Evolutionary conservation across 2,329 filamentous ascomycete genomes (phyloP), one percentile per base, ranked within the genome.

Genomic region (Trichophyton rubrum): DNA sequence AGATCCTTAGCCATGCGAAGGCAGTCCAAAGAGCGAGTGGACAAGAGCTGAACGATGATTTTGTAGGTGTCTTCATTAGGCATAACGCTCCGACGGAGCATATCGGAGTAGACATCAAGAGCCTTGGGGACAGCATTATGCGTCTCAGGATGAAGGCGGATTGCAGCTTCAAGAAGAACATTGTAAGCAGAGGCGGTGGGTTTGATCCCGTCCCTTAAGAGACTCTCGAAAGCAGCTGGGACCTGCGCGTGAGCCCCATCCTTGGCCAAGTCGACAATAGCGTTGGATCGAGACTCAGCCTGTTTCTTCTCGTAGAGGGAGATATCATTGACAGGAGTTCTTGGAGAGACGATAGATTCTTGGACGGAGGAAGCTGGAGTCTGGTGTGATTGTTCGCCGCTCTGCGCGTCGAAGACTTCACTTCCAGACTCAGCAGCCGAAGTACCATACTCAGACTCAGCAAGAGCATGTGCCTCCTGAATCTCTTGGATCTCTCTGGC

Each of bases 41-140:
- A 87, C 59, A 99, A 80, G 43, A 96, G 79, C 61, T 87, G 85
- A 60, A 99, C 88, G 17, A 99, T 79, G 38, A 90, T 90, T 69
- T 90, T 85, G 75, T 95, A 97, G 0, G 92, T 97, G 61, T 88
- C 83, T 59, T 85, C 85, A 71, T 96, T 87, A 6, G 92, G 91
- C 20, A 82, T 77, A 24, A 97, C 86, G 67, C 86, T 87, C 65
- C 91, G 87, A 65, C 87, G 85, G 67, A 96, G 84, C 93, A 99
- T 97, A 71, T 97, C 91, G 15, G 90, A 87, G 73, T 97, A 99
- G 59, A 99, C 88, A 76, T 96, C 91, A 59, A 97, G 81, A 3
- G 90, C 90, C 77, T 95, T 95, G 63, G 90, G 87, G 13, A 95
- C 89, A 59, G 93, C 85, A 75, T 95, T 88, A 59, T 87, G 87